Evolutionary conservation across 441 rosid species (phyloP).

Genomic region (Erodium texanum): DNA sequence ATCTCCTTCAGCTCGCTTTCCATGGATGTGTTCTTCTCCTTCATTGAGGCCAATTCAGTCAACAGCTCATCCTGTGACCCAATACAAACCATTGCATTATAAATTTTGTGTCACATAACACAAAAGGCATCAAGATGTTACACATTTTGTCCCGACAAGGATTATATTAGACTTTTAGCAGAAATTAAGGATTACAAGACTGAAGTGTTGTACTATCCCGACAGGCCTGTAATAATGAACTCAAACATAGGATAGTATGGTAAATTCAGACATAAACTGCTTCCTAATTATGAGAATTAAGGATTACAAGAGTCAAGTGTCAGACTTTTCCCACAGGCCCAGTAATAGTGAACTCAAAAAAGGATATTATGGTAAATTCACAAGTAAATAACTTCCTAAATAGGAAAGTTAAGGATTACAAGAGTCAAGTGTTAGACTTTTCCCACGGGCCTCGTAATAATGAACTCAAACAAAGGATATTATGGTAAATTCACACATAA

Average conservation of each 20-base stretch:
- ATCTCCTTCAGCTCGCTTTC: constrained; percentile 4
- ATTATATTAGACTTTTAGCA: not conserved
- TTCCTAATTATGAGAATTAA: not conserved
- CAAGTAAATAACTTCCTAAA: not conserved
- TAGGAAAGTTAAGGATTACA: not conserved
- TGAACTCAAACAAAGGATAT: too few relatives aligned
- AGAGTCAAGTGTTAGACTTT: too few relatives aligned
- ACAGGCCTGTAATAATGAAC: not conserved
- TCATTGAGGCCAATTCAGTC: not conserved
- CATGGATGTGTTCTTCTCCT: not conserved
- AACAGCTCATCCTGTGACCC: not conserved
- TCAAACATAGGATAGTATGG: not conserved
- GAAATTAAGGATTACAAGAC: not conserved
- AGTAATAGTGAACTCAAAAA: too few relatives aligned
- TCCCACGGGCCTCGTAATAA: too few relatives aligned
- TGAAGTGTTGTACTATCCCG: too few relatives aligned
- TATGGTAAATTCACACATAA: too few relatives aligned
- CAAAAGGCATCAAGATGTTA: too few relatives aligned
- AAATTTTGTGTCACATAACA: not conserved
- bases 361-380: not conserved
- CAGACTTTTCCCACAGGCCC: too few relatives aligned
- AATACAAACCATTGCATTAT: not conserved
- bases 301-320: too few relatives aligned
- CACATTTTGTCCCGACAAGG: too few relatives aligned
- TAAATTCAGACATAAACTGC: too few relatives aligned